Conservation (phyloP, 106 monocot species). For the Allium cepa region DNA sequence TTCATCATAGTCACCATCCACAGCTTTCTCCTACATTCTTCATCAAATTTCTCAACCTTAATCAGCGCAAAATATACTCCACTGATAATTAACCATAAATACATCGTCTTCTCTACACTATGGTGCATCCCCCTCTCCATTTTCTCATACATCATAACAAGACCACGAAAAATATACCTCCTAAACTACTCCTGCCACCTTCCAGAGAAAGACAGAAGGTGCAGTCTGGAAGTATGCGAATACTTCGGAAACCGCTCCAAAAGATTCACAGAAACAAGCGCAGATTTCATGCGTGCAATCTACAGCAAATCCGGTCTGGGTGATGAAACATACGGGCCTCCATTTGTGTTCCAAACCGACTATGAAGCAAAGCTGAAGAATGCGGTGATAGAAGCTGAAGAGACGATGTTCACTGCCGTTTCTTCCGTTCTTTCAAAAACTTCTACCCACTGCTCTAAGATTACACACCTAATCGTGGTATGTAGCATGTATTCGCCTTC, state of each 20-base stretch:
- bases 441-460: conserved; percentile 4
- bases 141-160: conserved; percentile 6
- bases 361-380: conserved; percentile 13
- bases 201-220: conserved; percentile 31
- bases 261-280: conserved; percentile 26
- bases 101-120: conserved; percentile 3
- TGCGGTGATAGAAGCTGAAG: conserved; percentile 38
- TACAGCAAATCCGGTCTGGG: conserved; percentile 67
- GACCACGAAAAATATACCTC: conserved; percentile 37
- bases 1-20: neutral
- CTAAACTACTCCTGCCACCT: conserved; percentile 54
- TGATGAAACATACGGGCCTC: conserved; percentile 55
- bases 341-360: conserved; percentile 40
- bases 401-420: conserved; percentile 37
- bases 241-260: conserved; percentile 34
- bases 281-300: conserved; percentile 66
- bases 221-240: conserved; percentile 43
- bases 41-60: neutral
- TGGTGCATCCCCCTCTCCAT: conserved; percentile 5
- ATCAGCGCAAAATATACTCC: neutral
- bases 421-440: conserved; percentile 27
- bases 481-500: conserved; percentile 38
- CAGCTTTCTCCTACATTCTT: neutral
- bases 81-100: neutral
- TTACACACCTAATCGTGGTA: conserved; percentile 35